A percentile compares a stretch with the other conserved stretches of the same genome.
These are phyloP conservation scores for Penicillium chermesinum DNA, from an alignment of 495 filamentous ascomycete genomes.

Conservation along the genomic window DNA sequence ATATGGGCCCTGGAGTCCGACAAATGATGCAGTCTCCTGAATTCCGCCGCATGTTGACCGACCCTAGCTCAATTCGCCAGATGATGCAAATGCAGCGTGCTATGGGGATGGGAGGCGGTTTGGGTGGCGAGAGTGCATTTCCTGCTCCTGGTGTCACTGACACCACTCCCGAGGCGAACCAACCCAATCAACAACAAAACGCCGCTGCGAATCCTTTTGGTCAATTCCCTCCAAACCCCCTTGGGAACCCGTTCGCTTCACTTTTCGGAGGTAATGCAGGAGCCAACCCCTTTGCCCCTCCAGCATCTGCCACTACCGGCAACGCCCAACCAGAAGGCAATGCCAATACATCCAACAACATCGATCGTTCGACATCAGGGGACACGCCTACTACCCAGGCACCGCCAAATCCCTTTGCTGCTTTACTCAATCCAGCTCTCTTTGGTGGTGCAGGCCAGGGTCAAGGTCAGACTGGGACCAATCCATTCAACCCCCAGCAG, in stretches of 20 bases:
- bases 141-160: constrained; percentile 87
- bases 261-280: constrained; percentile 2
- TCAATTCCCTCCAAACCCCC: constrained; percentile 16
- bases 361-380: constrained; percentile 23
- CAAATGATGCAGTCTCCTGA: constrained; percentile 79
- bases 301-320: constrained; percentile 19
- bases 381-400: constrained; percentile 27
- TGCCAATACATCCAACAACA: constrained; percentile 14
- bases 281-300: constrained; percentile 6
- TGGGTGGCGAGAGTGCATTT: constrained; percentile 54
- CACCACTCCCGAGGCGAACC: constrained; percentile 49
- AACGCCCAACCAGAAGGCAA: constrained; percentile 18
- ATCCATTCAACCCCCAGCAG: constrained; percentile 45
- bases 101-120: constrained; percentile 54
- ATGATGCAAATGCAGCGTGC: constrained; percentile 73
- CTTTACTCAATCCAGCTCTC: constrained; percentile 44
- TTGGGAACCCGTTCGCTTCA: constrained; percentile 64
- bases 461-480: constrained; percentile 27
- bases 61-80: constrained; percentile 74
- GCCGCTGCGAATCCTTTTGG: constrained; percentile 35
- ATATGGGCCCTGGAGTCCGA: constrained; percentile 73
- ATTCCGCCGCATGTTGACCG: constrained; percentile 93
- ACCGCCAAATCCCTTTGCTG: constrained; percentile 50
- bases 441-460: constrained; percentile 26
- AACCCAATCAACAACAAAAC: constrained; percentile 36